phyloP scores from a whole-genome alignment of 768 basidiomycete species.

The Hypholoma sublateritium region DNA sequence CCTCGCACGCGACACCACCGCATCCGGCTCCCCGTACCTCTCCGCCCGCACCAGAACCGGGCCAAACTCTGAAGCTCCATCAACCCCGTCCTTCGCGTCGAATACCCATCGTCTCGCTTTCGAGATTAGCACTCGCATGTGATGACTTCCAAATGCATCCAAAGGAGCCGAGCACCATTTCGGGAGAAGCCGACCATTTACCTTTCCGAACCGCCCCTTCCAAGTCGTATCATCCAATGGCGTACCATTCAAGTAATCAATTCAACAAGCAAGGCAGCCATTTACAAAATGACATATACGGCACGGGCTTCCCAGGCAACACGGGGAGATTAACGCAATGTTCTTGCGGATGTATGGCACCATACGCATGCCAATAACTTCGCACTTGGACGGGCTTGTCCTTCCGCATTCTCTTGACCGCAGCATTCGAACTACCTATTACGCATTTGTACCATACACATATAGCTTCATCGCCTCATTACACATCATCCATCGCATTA shows the following conservation, averaged over 20 bases:
- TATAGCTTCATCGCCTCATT: constrained; percentile 2
- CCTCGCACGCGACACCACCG: neutral
- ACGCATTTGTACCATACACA: constrained; percentile 13
- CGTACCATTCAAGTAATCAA: constrained; percentile 16
- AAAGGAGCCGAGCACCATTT: constrained; percentile 10
- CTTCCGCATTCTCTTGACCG: constrained; percentile 11
- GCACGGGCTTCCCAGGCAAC: constrained; percentile 9
- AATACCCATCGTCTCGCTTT: constrained; percentile 45
- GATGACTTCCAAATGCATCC: constrained; percentile 25
- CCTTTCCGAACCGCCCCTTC: constrained; percentile 17
- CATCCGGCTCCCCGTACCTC: neutral
- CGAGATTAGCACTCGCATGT: constrained; percentile 39
- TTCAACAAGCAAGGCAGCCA: constrained; percentile 7
- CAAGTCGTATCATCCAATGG: constrained; percentile 17
- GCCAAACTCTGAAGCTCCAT: constrained; percentile 35
- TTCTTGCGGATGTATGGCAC: constrained; percentile 37
- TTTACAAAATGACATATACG: constrained; percentile 11
- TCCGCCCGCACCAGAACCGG: constrained; percentile 19
- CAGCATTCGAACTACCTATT: constrained; percentile 2
- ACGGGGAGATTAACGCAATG: constrained; percentile 22
- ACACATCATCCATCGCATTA: constrained; percentile 4
- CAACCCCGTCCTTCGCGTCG: constrained; percentile 46
- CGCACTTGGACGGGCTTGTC: constrained; percentile 1
- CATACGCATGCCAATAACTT: constrained; percentile 24
- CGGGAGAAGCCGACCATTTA: constrained; percentile 13